A percentile compares a stretch with the other conserved stretches of the same genome.
These are phyloP conservation scores for Mollisiaceae sp. DNA, from an alignment of 2,329 filamentous ascomycete genomes.

Conservation along the genomic window DNA sequence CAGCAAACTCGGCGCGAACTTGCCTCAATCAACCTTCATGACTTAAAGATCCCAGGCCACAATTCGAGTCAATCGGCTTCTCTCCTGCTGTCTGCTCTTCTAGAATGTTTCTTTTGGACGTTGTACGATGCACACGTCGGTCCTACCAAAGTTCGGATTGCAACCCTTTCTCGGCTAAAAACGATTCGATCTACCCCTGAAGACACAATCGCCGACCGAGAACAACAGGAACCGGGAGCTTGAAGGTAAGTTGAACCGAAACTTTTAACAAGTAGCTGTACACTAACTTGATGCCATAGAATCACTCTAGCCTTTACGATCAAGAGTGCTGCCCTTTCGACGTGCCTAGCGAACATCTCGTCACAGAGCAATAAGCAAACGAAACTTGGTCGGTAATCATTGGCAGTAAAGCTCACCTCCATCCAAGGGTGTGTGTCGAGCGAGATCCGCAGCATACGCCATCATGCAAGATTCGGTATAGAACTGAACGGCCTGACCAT, in stretches of 20 bases:
- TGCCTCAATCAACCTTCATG: background rate
- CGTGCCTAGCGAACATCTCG: background rate
- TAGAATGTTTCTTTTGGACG: background rate
- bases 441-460: background rate
- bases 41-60: background rate
- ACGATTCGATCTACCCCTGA: background rate
- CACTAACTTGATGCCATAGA: background rate
- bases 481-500: background rate
- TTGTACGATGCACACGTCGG: background rate
- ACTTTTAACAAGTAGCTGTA: background rate
- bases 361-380: background rate
- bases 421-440: background rate
- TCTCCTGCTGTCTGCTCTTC: background rate
- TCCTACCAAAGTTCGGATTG: background rate
- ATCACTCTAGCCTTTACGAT: background rate
- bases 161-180: background rate
- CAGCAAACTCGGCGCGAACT: background rate
- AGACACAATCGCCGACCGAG: conserved; percentile 3
- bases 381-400: background rate
- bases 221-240: background rate
- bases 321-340: background rate
- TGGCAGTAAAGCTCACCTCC: background rate
- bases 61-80: background rate
- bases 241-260: background rate
- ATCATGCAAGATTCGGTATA: conserved; percentile 8